phyloP scores from a whole-genome alignment of 108 stramenopile genomes.

The Chaetoceros tenuissimus region DNA sequence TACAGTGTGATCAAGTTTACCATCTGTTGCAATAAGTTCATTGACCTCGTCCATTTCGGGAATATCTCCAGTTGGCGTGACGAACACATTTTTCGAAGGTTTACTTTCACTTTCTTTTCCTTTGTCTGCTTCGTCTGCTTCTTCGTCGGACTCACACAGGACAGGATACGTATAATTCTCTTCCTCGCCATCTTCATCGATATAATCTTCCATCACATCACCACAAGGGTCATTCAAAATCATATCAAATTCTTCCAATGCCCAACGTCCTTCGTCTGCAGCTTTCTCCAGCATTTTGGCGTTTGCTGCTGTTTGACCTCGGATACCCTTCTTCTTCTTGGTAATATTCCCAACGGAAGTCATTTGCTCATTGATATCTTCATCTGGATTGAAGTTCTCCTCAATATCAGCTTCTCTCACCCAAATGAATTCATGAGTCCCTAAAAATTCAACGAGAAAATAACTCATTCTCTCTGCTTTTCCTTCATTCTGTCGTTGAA shows the following conservation, averaged over 20 bases:
- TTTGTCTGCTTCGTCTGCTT: constrained; percentile 49
- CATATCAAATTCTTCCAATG: constrained; percentile 60
- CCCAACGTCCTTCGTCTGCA: constrained; percentile 67
- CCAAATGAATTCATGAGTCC: constrained; percentile 87
- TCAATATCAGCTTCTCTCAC: constrained; percentile 75
- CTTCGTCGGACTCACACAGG: constrained; percentile 32
- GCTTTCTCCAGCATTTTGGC: constrained; percentile 59
- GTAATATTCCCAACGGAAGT: constrained; percentile 39
- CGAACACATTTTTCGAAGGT: constrained; percentile 8
- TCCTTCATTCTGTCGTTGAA: constrained; percentile 38
- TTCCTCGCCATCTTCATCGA: constrained; percentile 11
- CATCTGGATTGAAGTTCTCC: constrained; percentile 72
- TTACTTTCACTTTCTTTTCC: constrained; percentile 29
- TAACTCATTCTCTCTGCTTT: constrained; percentile 57
- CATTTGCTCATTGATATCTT: constrained; percentile 53
- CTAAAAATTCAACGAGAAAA: constrained; percentile 84
- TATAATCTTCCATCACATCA: constrained; percentile 31
- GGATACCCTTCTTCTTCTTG: constrained; percentile 48
- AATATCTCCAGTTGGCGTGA: constrained; percentile 9
- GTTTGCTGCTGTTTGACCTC: constrained; percentile 26
- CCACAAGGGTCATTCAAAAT: constrained; percentile 48
- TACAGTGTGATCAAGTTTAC: constrained; percentile 53
- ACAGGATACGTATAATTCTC: constrained; percentile 23
- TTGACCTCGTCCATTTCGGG: constrained; percentile 68
- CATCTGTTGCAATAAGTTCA: constrained; percentile 66